Conservation (phyloP, 306 rosid species). For the Quercus parvula region DNA sequence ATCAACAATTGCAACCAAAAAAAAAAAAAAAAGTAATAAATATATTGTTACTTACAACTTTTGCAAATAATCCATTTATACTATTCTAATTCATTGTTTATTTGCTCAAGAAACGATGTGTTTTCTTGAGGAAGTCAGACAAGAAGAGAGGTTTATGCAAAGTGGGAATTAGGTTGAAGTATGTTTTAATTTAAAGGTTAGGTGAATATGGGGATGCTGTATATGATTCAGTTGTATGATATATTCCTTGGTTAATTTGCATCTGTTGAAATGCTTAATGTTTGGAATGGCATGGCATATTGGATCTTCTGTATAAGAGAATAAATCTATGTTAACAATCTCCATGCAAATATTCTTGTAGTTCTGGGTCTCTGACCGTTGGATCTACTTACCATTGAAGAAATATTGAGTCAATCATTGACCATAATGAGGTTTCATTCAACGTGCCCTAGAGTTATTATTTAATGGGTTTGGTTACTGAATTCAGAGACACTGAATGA, state of each 20-base stretch:
- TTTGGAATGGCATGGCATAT: constrained; percentile 12
- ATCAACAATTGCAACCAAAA: too few relatives aligned
- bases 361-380: neutral
- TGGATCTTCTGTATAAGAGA: neutral
- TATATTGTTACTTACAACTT: too few relatives aligned
- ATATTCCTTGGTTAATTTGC: neutral
- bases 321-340: neutral
- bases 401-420: neutral
- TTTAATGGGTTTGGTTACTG: neutral
- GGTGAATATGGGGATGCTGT: constrained; percentile 8
- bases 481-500: neutral
- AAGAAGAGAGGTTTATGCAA: constrained; percentile 1
- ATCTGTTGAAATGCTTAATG: neutral
- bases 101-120: constrained; percentile 4
- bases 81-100: neutral
- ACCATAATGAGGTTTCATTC: neutral
- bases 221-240: neutral
- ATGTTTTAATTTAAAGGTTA: constrained; percentile 19
- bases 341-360: neutral
- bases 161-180: constrained; percentile 20
- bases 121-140: constrained; percentile 3
- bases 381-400: neutral
- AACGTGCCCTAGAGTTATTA: neutral
- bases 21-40: too few relatives aligned
- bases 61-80: neutral